phyloP scores from a whole-genome alignment of 2,329 filamentous ascomycete genomes.

The Phaeosphaeriaceae sp. region DNA sequence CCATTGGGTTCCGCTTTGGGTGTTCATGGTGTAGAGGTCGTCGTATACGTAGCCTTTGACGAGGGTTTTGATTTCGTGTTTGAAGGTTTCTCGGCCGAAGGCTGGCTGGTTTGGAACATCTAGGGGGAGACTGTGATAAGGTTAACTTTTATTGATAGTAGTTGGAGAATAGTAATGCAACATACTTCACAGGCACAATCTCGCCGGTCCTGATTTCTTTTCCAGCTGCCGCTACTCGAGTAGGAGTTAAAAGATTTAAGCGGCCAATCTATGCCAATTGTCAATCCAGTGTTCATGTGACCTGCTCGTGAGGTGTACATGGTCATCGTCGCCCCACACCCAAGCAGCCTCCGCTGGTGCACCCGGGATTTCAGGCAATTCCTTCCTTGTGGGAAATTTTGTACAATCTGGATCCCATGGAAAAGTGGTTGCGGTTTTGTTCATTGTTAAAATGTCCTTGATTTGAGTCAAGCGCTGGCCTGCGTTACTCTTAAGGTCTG shows the following conservation, averaged over 20 bases:
- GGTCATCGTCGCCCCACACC: conserved; percentile 66
- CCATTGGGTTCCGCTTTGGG: conserved; percentile 55
- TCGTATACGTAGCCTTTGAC: conserved; percentile 48
- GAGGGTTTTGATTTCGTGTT: conserved; percentile 60
- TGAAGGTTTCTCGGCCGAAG: conserved; percentile 60
- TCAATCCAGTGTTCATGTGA: background rate
- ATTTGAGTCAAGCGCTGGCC: conserved; percentile 51
- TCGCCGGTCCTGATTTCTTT: conserved; percentile 63
- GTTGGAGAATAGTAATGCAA: background rate
- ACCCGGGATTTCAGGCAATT: conserved; percentile 59
- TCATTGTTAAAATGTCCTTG: conserved; percentile 54
- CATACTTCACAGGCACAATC: conserved; percentile 61
- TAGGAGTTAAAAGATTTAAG: conserved; percentile 63
- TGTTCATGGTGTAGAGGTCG: conserved; percentile 53
- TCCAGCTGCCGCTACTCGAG: conserved; percentile 60
- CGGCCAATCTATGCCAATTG: conserved; percentile 52
- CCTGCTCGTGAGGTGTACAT: conserved; percentile 38
- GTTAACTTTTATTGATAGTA: conserved; percentile 8
- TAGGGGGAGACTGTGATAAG: conserved; percentile 54
- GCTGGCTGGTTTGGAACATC: conserved; percentile 60
- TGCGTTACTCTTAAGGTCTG: conserved; percentile 42
- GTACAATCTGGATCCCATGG: conserved; percentile 62
- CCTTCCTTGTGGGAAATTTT: conserved; percentile 60
- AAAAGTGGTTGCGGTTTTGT: conserved; percentile 55
- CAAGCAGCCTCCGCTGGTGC: conserved; percentile 64